Evolutionary conservation across 2,329 filamentous ascomycete species (phyloP).

Genomic region (Cladosporium austrohemisphaericum): DNA sequence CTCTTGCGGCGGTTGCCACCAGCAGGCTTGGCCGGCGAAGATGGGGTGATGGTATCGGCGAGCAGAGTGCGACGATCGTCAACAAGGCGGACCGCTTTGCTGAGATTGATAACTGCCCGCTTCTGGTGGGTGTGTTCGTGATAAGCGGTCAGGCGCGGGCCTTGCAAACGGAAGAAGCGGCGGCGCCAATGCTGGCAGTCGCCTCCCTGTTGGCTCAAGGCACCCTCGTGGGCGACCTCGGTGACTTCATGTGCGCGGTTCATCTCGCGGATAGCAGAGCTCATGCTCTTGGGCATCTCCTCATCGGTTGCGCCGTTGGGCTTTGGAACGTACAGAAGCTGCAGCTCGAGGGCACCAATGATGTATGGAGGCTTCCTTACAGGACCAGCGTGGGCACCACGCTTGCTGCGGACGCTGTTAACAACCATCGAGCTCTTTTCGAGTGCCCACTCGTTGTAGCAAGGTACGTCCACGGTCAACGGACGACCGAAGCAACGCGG

Average conservation of each 20-base stretch:
- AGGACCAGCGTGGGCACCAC: conserved; percentile 49
- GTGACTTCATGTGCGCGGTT: conserved; percentile 81
- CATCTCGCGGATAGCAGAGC: conserved; percentile 88
- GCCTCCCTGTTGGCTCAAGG: conserved; percentile 91
- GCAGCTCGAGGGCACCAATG: conserved; percentile 88
- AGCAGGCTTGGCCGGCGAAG: conserved; percentile 60
- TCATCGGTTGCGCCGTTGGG: conserved; percentile 83
- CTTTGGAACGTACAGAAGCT: conserved; percentile 90
- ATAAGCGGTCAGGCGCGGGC: conserved; percentile 88
- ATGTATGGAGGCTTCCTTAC: conserved; percentile 88
- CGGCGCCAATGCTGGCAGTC: conserved; percentile 99
- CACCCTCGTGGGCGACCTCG: conserved; percentile 73
- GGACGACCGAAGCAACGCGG: conserved; percentile 81
- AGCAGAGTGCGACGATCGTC: conserved; percentile 83
- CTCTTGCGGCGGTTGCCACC: conserved; percentile 67
- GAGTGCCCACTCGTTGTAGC: conserved; percentile 98
- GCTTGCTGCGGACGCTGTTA: conserved; percentile 91
- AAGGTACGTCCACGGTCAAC: conserved; percentile 81
- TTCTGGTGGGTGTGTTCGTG: conserved; percentile 94
- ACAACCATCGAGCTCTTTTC: conserved; percentile 70
- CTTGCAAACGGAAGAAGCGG: conserved; percentile 91
- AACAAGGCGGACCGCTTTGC: conserved; percentile 87
- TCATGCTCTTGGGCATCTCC: conserved; percentile 99
- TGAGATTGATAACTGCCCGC: conserved; percentile 91
- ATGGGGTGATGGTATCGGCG: conserved; percentile 67